phyloP scores from a whole-genome alignment of 192 early-diverging fungal species.

The Umbelopsis vinacea region DNA sequence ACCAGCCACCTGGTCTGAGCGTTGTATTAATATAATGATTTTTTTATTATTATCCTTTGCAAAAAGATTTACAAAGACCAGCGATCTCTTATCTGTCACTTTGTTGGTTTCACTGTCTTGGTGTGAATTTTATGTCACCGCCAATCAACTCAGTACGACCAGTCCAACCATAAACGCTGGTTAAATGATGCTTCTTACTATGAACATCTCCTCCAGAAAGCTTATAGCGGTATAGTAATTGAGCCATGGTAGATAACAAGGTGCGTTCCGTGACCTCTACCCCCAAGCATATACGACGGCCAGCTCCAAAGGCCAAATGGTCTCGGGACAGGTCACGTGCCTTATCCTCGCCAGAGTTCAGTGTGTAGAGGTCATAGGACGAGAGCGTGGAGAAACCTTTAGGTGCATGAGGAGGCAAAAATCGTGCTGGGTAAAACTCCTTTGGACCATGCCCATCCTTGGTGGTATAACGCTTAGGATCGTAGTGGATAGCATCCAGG shows the following conservation, averaged over 20 bases:
- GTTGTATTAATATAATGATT: neutral
- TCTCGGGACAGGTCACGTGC: slow-evolving; percentile 9
- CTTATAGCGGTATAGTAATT: slow-evolving; percentile 21
- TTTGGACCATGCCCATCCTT: slow-evolving; percentile 29
- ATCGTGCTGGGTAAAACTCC: slow-evolving; percentile 51
- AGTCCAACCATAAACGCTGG: neutral
- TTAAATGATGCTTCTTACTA: slow-evolving; percentile 8
- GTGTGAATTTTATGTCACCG: slow-evolving; percentile 1
- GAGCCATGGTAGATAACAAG: slow-evolving; percentile 3
- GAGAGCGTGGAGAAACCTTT: neutral
- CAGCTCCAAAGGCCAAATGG: slow-evolving; percentile 44
- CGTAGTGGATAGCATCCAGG: slow-evolving; percentile 48
- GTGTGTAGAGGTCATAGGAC: slow-evolving; percentile 28
- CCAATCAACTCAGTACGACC: slow-evolving; percentile 4
- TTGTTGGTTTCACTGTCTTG: neutral
- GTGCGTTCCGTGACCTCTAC: slow-evolving; percentile 20
- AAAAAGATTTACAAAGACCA: neutral
- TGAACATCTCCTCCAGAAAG: slow-evolving; percentile 26
- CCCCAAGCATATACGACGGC: slow-evolving; percentile 40
- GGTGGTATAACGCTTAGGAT: slow-evolving; percentile 43
- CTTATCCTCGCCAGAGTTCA: slow-evolving; percentile 5
- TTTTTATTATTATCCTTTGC: too few relatives aligned
- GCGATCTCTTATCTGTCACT: neutral
- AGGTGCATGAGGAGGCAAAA: slow-evolving; percentile 22
- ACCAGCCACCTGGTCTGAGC: slow-evolving; percentile 13